Conservation (phyloP, 108 stramenopile genomes). For the Cyclotella cryptica region DNA sequence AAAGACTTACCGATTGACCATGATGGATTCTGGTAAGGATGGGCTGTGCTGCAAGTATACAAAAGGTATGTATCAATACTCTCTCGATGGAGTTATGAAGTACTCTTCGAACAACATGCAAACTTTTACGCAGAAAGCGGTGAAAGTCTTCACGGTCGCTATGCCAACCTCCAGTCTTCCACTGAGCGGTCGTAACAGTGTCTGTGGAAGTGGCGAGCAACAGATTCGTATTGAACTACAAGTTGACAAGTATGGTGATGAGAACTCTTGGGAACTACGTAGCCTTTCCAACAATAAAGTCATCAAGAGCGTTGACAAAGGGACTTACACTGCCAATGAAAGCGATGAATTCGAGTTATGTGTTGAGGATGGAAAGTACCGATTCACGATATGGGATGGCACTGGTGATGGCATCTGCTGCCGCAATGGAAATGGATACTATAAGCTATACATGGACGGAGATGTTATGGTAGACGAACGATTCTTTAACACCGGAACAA, state of each 20-base stretch:
- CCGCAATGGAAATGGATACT: slow-evolving; percentile 31
- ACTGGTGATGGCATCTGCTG: slow-evolving; percentile 55
- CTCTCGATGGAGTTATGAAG: slow-evolving; percentile 22
- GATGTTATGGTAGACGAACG: slow-evolving; percentile 43
- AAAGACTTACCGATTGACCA: slow-evolving; percentile 14
- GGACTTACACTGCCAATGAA: slow-evolving; percentile 18
- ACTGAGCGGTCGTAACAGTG: slow-evolving; percentile 1
- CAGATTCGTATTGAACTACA: slow-evolving; percentile 37
- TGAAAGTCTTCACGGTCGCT: slow-evolving; percentile 23
- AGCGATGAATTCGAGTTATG: slow-evolving; percentile 32
- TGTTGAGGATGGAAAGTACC: slow-evolving; percentile 32
- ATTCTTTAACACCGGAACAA: slow-evolving; percentile 29
- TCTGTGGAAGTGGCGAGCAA: slow-evolving; percentile 17
- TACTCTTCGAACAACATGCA: slow-evolving; percentile 15
- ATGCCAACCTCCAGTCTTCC: background rate
- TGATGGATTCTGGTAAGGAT: slow-evolving; percentile 27
- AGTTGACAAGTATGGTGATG: slow-evolving; percentile 30
- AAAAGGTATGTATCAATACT: slow-evolving; percentile 24
- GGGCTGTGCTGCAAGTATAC: slow-evolving; percentile 24
- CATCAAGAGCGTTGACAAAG: slow-evolving; percentile 9
- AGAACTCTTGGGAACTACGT: slow-evolving; percentile 47
- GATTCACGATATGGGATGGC: slow-evolving; percentile 46
- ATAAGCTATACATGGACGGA: slow-evolving; percentile 44
- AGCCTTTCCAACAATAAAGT: slow-evolving; percentile 17
- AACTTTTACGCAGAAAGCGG: slow-evolving; percentile 11